Evolutionary conservation across 1,139 yeast species (phyloP), one percentile per base, ranked within the genome.

Genomic region (Blastobotrys illinoisensis): DNA sequence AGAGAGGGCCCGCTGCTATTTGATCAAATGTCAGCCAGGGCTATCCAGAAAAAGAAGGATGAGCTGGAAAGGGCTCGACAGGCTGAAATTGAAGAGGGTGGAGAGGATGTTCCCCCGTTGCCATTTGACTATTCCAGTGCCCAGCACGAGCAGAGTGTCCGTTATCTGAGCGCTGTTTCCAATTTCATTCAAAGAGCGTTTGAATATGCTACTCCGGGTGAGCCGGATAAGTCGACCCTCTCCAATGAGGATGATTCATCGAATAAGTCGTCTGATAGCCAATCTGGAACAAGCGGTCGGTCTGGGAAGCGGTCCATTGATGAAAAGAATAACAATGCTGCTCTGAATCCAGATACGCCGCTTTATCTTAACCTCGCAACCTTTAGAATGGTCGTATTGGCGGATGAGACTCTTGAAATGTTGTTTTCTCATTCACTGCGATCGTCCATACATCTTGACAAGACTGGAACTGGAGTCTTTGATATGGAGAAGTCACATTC

Each of bases 361-460:
- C 83, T 86, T 18, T 82, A 75, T 54, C 79, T 93, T 55, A 88
- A 88, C 54, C 74, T 91, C 26, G 91, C 98, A 0, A 90, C 97
- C 0, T 93, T 93, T 73, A 77, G 99, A 61, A 93, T 93, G 99
- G 95, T 93, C 1, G 75, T 93, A 3, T 76, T 93, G 14, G 97
- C 98, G 0, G 97, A 91, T 68, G 98, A 90, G 65, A 88, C 97
- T 0, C 85, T 90, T 62, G 98, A 93, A 67, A 74, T 86, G 46
- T 81, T 91, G 60, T 93, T 93, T 70, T 78, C 88, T 43, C 74
- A 76, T 24, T 86, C 91, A 1, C 76, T 86, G 48, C 79, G 85
- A 53, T 70, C 76, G 7, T 81, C 95, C 0, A 79, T 90, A 51
- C 89, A 86, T 63, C 75, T 90, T 45, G 81, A 83, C 45, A 81